Evolutionary conservation across 306 rosid species (phyloP), one percentile per base, ranked within the genome.

Genomic region (Gleditsia sinensis): DNA sequence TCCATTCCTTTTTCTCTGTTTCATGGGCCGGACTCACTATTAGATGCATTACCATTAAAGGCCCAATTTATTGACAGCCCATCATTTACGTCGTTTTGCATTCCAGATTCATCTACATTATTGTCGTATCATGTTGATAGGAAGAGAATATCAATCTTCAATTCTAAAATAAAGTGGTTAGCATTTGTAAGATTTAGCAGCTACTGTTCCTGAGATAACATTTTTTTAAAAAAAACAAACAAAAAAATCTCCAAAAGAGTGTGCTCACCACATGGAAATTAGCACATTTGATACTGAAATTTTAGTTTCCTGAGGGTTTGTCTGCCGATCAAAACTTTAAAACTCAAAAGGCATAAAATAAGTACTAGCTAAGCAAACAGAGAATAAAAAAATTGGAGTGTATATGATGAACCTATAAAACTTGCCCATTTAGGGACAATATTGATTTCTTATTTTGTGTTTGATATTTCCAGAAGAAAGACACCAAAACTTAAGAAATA

Each of bases 261-360:
- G 64, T 75, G 75, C 20, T n/a, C 21, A 67, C 32, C 68, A 67
- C 75, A 42, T 76, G 69, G 28, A 66, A 54, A 49, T 49, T 50
- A 45, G 53, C 50, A 37, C n/a, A 28, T 51, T 45, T 51, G 34
- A 67, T 67, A 21, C 23, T 43, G 21, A 54, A 66, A 17, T 66
- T 67, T 55, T 37, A 66, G 59, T 40, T 54, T 75, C 39, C 37
- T 20, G 45, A 16, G 23, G 10, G 66, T 30, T 55, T 43, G 59
- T 66, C 70, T 59, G 37, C 27, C 4, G 74, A 66, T 53, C 48
- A 72, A 75, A 65, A 28, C 40, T 40, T 39, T 4, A 46, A 59
- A 28, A 14, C 53, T 28, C n/a, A n/a, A n/a, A n/a, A n/a, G n/a
- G n/a, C n/a, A n/a, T 42, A 42, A 54, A 54, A 53, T 65, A 54